Percentiles rank a stretch among this genome's conserved stretches.
Conservation (phyloP, 2,329 filamentous ascomycete genomes). For the Beauveria pseudobassiana region DNA sequence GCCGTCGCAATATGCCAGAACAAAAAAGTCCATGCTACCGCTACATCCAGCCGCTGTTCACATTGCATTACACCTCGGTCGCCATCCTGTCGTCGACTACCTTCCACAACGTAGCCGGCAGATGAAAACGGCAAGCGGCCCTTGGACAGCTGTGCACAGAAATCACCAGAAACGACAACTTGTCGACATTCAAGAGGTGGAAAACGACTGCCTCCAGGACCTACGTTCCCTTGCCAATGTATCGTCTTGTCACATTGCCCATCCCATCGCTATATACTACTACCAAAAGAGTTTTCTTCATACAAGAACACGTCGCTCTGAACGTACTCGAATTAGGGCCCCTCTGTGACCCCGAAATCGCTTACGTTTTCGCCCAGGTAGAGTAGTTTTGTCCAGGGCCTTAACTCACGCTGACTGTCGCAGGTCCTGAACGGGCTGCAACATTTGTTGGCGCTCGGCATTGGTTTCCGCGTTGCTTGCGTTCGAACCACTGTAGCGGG, state of each 20-base stretch:
- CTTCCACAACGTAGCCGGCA: neutral
- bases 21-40: neutral
- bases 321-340: neutral
- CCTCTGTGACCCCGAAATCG: neutral
- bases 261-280: neutral
- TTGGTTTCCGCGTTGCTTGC: neutral
- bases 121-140: neutral
- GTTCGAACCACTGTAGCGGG: neutral
- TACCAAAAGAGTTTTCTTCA: neutral
- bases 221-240: neutral
- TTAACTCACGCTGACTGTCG: neutral
- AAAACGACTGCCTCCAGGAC: neutral
- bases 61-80: neutral
- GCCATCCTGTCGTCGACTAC: neutral
- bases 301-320: neutral
- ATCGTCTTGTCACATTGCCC: neutral
- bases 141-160: neutral
- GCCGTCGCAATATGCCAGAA: neutral
- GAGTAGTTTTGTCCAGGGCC: neutral
- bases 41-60: neutral
- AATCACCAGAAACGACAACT: neutral
- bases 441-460: neutral
- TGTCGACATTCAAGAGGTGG: neutral
- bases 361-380: neutral
- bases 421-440: neutral